Evolutionary conservation across 129 eudicot genomes (phyloP).

Genomic region (carrot (Daucus carota)): DH1_v3.0 NC_030387.2:7426001-7426500

Average conservation of each 20-base stretch:
- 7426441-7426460: neutral
- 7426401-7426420: neutral
- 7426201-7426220: slow-evolving; percentile 39
- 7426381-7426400: neutral
- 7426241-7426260: slow-evolving; percentile 79
- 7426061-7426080: neutral
- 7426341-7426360: slow-evolving; percentile 35
- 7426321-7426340: slow-evolving; percentile 40
- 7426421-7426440: neutral
- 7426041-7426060: neutral
- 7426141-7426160: slow-evolving; percentile 78
- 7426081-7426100: neutral
- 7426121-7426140: slow-evolving; percentile 76
- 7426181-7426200: slow-evolving; percentile 51
- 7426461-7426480: neutral
- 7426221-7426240: slow-evolving; percentile 52
- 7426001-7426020: neutral
- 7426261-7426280: slow-evolving; percentile 83
- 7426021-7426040: neutral
- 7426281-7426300: slow-evolving; percentile 94
- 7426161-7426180: slow-evolving; percentile 77
- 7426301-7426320: slow-evolving; percentile 84
- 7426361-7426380: slow-evolving; percentile 30
- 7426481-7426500: neutral
- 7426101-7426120: neutral